Conservation (phyloP, 441 rosid genomes). For the Jatropha multifida region DNA sequence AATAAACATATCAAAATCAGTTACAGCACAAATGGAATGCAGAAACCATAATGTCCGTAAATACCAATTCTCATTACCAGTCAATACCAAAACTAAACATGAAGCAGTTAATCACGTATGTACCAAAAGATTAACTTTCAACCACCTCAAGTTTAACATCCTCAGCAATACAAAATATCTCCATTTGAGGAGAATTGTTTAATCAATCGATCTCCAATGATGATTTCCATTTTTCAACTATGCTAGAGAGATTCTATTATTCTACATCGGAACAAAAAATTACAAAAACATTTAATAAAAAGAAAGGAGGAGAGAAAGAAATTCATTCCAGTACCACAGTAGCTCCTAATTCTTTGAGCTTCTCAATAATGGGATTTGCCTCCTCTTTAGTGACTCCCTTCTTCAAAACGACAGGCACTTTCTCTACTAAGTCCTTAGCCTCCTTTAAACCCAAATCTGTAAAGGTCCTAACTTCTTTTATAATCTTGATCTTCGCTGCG, state of each 20-base stretch:
- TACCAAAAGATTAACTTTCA: not conserved
- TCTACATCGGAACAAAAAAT: slow-evolving; percentile 15
- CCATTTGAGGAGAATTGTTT: not conserved
- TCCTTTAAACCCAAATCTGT: slow-evolving; percentile 75
- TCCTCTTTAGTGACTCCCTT: slow-evolving; percentile 83
- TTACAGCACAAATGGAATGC: not conserved
- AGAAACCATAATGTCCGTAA: not conserved
- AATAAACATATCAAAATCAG: not conserved
- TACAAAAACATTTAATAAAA: not conserved
- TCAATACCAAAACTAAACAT: not conserved
- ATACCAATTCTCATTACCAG: not conserved
- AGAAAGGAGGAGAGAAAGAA: not conserved
- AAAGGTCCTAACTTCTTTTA: slow-evolving; percentile 71
- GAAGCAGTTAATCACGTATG: not conserved
- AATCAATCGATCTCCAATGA: not conserved
- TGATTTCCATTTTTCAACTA: not conserved
- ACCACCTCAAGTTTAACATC: not conserved
- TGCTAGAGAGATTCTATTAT: slow-evolving; percentile 3
- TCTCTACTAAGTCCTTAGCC: slow-evolving; percentile 83
- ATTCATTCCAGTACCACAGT: slow-evolving; percentile 36
- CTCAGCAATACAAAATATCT: not conserved
- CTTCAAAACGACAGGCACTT: slow-evolving; percentile 60
- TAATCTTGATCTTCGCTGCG: slow-evolving; percentile 63
- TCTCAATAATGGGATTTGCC: slow-evolving; percentile 53
- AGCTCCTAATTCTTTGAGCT: slow-evolving; percentile 48